Conservation (phyloP, 306 rosid species). For the Fragaria ananassa region DNA sequence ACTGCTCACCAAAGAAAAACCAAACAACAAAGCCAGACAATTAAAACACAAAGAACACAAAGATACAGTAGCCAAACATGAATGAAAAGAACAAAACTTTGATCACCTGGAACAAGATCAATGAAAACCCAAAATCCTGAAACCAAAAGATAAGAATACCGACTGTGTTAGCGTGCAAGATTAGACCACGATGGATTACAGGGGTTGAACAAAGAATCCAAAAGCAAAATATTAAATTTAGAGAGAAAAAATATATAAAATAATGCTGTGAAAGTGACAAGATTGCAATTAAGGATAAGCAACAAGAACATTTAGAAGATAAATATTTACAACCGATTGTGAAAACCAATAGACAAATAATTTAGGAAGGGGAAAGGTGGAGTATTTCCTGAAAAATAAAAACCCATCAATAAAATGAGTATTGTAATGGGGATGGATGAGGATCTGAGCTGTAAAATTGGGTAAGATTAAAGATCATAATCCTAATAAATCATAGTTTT, state of each 20-base stretch:
- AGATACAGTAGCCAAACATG: background rate
- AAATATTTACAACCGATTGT: background rate
- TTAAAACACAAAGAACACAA: slow-evolving; percentile 1
- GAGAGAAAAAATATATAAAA: background rate
- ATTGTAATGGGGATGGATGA: slow-evolving; percentile 20
- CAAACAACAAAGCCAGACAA: background rate
- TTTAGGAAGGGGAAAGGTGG: background rate
- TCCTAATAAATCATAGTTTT: background rate
- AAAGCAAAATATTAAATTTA: slow-evolving; percentile 12
- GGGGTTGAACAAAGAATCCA: slow-evolving; percentile 32
- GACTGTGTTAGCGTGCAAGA: slow-evolving; percentile 54
- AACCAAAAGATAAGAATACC: slow-evolving; percentile 38
- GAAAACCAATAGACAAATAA: background rate
- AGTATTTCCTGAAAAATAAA: background rate
- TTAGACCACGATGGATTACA: slow-evolving; percentile 37
- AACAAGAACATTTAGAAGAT: slow-evolving; percentile 18
- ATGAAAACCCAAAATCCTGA: slow-evolving; percentile 43
- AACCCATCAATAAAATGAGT: slow-evolving; percentile 7
- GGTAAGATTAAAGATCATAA: background rate
- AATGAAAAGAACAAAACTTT: slow-evolving; percentile 8
- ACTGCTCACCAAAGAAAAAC: slow-evolving; percentile 24
- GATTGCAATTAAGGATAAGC: slow-evolving; percentile 25
- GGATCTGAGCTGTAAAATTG: slow-evolving; percentile 34
- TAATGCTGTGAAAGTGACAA: slow-evolving; percentile 37
- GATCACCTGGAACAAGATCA: slow-evolving; percentile 47